Conservation (phyloP, 176 grass and related monocot genomes). For the Areca catechu region DNA sequence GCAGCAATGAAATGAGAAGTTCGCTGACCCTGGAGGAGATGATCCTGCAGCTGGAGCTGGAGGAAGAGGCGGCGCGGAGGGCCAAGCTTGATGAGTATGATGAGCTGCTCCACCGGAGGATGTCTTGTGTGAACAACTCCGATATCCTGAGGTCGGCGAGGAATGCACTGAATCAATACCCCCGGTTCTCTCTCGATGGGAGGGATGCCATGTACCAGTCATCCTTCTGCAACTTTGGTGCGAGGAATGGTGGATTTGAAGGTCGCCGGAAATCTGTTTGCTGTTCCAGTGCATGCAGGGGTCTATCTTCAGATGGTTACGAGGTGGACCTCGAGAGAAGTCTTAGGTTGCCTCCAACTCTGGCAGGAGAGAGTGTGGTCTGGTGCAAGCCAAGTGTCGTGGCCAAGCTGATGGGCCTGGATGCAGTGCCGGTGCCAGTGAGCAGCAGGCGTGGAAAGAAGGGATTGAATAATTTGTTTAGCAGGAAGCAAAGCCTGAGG, state of each 20-base stretch:
- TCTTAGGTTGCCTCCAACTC: constrained; percentile 51
- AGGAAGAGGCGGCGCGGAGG: constrained; percentile 56
- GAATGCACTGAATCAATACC: constrained; percentile 76
- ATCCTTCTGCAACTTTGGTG: constrained; percentile 46
- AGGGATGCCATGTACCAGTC: constrained; percentile 83
- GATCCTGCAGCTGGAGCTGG: constrained; percentile 91
- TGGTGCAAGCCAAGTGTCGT: constrained; percentile 93
- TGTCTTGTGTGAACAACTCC: constrained; percentile 78
- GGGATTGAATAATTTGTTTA: background rate
- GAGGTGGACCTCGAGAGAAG: constrained; percentile 62
- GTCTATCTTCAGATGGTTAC: constrained; percentile 20
- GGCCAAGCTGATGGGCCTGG: constrained; percentile 81
- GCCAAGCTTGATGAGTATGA: constrained; percentile 26
- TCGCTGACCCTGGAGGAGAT: constrained; percentile 73
- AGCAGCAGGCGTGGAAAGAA: constrained; percentile 5
- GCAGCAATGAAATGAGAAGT: constrained; percentile 21
- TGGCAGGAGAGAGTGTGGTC: constrained; percentile 69
- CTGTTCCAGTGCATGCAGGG: constrained; percentile 26
- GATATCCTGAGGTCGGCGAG: constrained; percentile 70
- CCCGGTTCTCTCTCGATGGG: constrained; percentile 86
- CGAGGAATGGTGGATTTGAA: background rate
- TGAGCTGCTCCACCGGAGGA: constrained; percentile 29
- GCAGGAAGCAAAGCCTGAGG: constrained; percentile 43
- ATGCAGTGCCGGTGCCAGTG: constrained; percentile 57
- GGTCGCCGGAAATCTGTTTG: constrained; percentile 18